Percentiles rank a stretch among this genome's conserved stretches.
These are phyloP conservation scores for Salvia rosmarinus DNA, from an alignment of 257 asterid genomes.

Conservation along the genomic window DNA sequence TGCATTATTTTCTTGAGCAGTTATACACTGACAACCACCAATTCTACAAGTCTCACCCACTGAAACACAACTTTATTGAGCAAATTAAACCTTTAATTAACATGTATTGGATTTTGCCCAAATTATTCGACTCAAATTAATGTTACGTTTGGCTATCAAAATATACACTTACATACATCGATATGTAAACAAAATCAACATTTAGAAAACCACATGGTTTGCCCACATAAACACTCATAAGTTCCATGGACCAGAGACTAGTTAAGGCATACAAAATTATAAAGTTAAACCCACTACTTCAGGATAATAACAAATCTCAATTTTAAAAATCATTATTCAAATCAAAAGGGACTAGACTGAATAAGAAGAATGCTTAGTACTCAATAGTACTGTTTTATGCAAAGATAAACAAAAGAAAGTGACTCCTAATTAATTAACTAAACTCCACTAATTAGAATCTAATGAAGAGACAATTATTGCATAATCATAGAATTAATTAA, in stretches of 20 bases:
- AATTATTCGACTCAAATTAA: not conserved
- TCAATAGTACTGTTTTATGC: not conserved
- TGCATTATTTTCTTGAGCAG: too few species aligned
- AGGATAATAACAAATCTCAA: conserved; percentile 19
- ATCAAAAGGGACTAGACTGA: conserved; percentile 12
- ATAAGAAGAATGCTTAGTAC: conserved; percentile 6
- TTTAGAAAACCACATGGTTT: conserved; percentile 39
- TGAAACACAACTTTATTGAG: not conserved
- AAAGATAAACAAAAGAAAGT: conserved; percentile 32
- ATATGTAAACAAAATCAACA: not conserved
- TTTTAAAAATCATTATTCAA: conserved; percentile 16
- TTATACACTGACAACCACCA: not conserved
- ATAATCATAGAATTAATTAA: not conserved
- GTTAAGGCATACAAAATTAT: not conserved
- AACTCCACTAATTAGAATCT: conserved; percentile 21
- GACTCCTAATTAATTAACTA: conserved; percentile 35
- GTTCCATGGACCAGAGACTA: conserved; percentile 19
- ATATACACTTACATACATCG: not conserved
- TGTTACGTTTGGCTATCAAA: not conserved
- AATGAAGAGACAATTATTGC: conserved; percentile 27
- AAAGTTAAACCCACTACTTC: conserved; percentile 30
- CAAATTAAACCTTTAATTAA: not conserved
- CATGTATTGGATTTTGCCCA: not conserved
- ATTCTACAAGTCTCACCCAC: not conserved
- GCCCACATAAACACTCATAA: conserved; percentile 41